Conservation (phyloP, 352 stramenopile genomes). For the Plasmopara muralis region DNA sequence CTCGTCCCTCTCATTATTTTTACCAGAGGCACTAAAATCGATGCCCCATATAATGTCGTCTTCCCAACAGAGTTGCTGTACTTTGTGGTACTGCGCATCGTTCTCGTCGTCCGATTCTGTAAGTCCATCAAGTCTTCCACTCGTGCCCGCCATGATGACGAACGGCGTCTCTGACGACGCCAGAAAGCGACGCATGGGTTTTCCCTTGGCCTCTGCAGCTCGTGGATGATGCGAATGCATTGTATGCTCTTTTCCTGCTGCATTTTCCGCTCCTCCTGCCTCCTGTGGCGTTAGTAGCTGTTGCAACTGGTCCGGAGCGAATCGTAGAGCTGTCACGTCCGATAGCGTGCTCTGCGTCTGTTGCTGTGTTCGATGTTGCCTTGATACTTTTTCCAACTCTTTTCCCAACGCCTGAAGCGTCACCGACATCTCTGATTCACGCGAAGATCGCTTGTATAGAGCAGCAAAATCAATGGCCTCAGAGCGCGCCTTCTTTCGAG, state of each 20-base stretch:
- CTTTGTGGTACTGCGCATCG: constrained; percentile 70
- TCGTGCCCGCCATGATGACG: constrained; percentile 28
- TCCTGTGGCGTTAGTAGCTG: constrained; percentile 56
- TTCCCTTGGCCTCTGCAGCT: constrained; percentile 43
- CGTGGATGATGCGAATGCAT: constrained; percentile 26
- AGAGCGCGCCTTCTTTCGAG: constrained; percentile 7
- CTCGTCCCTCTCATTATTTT: constrained; percentile 10
- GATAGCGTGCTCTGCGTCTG: constrained; percentile 9
- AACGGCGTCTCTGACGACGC: constrained; percentile 55
- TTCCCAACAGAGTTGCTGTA: constrained; percentile 79
- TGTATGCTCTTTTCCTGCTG: constrained; percentile 36
- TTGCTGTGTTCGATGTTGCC: constrained; percentile 28
- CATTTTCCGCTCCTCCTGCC: constrained; percentile 26
- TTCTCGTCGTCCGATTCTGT: constrained; percentile 19
- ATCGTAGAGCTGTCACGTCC: constrained; percentile 18
- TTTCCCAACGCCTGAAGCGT: constrained; percentile 48
- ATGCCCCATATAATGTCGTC: constrained; percentile 75
- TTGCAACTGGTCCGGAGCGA: constrained; percentile 57
- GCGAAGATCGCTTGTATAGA: constrained; percentile 57
- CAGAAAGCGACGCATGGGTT: constrained; percentile 69
- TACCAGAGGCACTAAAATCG: constrained; percentile 36
- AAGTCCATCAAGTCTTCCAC: constrained; percentile 7
- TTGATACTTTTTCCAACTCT: constrained; percentile 45
- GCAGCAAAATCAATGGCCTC: constrained; percentile 36
- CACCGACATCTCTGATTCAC: constrained; percentile 43